phyloP scores from a whole-genome alignment of 805 yeast species.

The Wickerhamomyces hampshirensis region DNA sequence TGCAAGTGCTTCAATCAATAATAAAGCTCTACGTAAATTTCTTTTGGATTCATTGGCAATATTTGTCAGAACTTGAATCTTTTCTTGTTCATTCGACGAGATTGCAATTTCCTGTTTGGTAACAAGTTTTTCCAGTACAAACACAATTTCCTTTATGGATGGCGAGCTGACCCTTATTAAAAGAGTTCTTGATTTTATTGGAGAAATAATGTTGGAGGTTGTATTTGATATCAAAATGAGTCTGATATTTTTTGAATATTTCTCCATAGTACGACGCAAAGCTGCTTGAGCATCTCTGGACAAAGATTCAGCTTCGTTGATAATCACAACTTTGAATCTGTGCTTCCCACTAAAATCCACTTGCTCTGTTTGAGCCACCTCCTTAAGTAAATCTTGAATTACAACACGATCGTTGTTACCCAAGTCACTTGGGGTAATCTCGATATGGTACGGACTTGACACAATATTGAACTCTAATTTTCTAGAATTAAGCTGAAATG shows the following conservation, averaged over 20 bases:
- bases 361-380: constrained; percentile 92
- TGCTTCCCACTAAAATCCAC: constrained; percentile 66
- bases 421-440: constrained; percentile 95
- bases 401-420: constrained; percentile 94
- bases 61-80: constrained; percentile 37
- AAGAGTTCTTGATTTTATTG: constrained; percentile 89
- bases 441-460: constrained; percentile 87
- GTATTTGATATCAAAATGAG: constrained; percentile 82
- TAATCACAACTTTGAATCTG: constrained; percentile 74
- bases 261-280: constrained; percentile 92
- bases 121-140: constrained; percentile 52
- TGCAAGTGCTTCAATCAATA: constrained; percentile 77
- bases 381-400: constrained; percentile 89
- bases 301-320: constrained; percentile 86
- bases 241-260: constrained; percentile 83
- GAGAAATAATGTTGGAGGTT: constrained; percentile 87
- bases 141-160: constrained; percentile 46
- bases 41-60: constrained; percentile 57
- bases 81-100: constrained; percentile 32
- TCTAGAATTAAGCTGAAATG: constrained; percentile 67
- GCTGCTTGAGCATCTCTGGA: constrained; percentile 96
- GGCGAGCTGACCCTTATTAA: constrained; percentile 90
- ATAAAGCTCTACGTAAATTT: constrained; percentile 71
- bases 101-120: constrained; percentile 46
- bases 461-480: constrained; percentile 89